Evolutionary conservation across 2,329 filamentous ascomycete species (phyloP), one percentile per base, ranked within the genome.

Genomic region (Stagonosporopsis cucurbitacearum): DNA sequence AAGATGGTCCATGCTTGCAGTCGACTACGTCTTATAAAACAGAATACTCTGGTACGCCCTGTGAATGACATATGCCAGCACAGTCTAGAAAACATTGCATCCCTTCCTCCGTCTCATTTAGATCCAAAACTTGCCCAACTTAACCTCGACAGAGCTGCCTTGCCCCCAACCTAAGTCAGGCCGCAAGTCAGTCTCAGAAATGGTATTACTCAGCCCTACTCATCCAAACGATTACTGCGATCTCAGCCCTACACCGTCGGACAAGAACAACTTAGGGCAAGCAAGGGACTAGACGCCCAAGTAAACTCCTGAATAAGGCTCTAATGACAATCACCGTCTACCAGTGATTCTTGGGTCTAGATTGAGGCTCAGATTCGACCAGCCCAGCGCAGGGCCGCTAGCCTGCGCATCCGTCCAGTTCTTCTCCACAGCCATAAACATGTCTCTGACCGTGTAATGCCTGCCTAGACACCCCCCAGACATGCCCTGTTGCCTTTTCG

Each of bases 381-480:
- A 57, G 30, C 56, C 59, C 43, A 46, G 33, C 23, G 60, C 53
- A 60, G 50, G 57, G 65, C 28, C 43, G 43, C 28, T 64, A 57
- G 22, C 35, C 11, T 55, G 40, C 19, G 57, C 66, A 55, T 64
- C 64, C 30, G 73, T 72, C 73, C 76, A 78, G 36, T 76, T 66
- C 42, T 66, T 69, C 30, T 74, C 69, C 6, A 66, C 67, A 41
- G 76, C 76, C 65, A 73, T 76, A 63, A 77, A 78, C 60, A 78
- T 66, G 37, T 78, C 74, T 32, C 74, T 68, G 12, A 74, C 67
- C 6, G 59, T 54, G 19, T 67, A 20, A 59, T 77, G 75, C 28
- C 63, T 68, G 23, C 52, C 58, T 11, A 75, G 65, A 61, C 74
- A 76, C 25, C 61, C 67, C 50, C 66, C 68, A n/a, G 64, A 58